Percentiles rank a stretch among this genome's conserved stretches.
These are phyloP conservation scores for Zasmidium citrigriseum DNA, from an alignment of 2,329 filamentous ascomycete genomes.

Conservation along the genomic window DNA sequence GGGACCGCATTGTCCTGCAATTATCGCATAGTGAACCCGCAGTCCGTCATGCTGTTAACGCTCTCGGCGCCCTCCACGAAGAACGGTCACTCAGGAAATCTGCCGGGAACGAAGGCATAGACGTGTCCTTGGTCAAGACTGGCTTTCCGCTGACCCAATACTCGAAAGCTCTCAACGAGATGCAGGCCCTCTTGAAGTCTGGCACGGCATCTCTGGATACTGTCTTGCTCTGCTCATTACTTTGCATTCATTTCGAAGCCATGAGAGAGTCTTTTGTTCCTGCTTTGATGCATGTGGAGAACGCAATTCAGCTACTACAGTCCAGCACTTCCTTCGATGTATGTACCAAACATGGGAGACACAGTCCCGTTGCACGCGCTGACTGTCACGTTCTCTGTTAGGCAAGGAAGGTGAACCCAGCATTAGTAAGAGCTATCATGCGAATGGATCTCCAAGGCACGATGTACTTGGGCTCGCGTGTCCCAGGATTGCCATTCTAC, in stretches of 20 bases:
- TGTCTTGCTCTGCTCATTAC: conserved; percentile 32
- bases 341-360: too few species aligned
- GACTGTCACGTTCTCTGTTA: too few species aligned
- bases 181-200: conserved; percentile 29
- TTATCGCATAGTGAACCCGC: conserved; percentile 33
- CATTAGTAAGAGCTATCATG: conserved; percentile 31
- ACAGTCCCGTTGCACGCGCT: too few species aligned
- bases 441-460: conserved; percentile 34
- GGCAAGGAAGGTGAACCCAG: conserved; percentile 29
- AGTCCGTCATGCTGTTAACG: conserved; percentile 35
- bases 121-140: conserved; percentile 24
- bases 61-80: conserved; percentile 34
- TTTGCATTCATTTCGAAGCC: conserved; percentile 38
- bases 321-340: conserved; percentile 22
- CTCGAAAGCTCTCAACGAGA: conserved; percentile 32
- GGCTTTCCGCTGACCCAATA: conserved; percentile 33
- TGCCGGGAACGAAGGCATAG: conserved; percentile 17
- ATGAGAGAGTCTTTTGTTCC: conserved; percentile 33
- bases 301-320: conserved; percentile 33
- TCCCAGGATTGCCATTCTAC: conserved; percentile 32
- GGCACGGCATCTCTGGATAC: conserved; percentile 27
- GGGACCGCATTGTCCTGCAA: conserved; percentile 34
- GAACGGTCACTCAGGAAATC: conserved; percentile 24
- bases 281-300: conserved; percentile 35
- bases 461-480: conserved; percentile 28